A percentile compares a stretch with the other conserved stretches of the same genome.
Conservation (phyloP, 2,329 filamentous ascomycete genomes). For the Scedosporium aurantiacum region DNA sequence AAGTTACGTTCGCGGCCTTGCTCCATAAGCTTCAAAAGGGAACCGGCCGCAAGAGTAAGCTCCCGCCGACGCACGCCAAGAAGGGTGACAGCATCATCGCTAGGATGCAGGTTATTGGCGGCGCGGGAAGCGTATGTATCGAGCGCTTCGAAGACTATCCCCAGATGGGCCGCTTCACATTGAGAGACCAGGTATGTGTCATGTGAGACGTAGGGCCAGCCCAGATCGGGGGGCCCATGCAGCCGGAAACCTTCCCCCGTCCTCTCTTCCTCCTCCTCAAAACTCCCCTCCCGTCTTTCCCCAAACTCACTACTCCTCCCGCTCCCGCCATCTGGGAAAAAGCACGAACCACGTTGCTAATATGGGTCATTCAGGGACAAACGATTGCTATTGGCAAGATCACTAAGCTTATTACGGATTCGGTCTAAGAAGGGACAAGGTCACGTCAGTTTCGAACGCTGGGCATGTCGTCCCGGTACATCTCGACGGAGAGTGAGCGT, state of each 20-base stretch:
- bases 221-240: neutral
- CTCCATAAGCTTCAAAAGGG: conserved; percentile 94
- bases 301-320: conserved; percentile 17
- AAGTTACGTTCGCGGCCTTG: conserved; percentile 81
- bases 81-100: conserved; percentile 79
- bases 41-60: conserved; percentile 86
- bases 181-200: conserved; percentile 66
- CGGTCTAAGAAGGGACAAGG: conserved; percentile 3
- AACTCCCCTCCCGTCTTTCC: conserved; percentile 1
- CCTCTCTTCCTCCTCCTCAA: no score
- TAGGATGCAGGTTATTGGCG: conserved; percentile 75
- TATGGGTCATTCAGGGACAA: conserved; percentile 57
- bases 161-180: conserved; percentile 82
- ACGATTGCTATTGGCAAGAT: conserved; percentile 99
- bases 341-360: neutral
- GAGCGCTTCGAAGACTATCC: conserved; percentile 94
- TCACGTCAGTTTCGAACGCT: neutral
- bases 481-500: neutral
- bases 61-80: conserved; percentile 82
- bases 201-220: neutral
- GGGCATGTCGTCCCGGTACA: neutral
- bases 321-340: neutral
- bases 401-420: conserved; percentile 61
- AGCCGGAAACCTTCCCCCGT: neutral
- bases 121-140: conserved; percentile 77